phyloP scores from a whole-genome alignment of 495 filamentous ascomycete genomes.

The Ascobolus immersus region DNA sequence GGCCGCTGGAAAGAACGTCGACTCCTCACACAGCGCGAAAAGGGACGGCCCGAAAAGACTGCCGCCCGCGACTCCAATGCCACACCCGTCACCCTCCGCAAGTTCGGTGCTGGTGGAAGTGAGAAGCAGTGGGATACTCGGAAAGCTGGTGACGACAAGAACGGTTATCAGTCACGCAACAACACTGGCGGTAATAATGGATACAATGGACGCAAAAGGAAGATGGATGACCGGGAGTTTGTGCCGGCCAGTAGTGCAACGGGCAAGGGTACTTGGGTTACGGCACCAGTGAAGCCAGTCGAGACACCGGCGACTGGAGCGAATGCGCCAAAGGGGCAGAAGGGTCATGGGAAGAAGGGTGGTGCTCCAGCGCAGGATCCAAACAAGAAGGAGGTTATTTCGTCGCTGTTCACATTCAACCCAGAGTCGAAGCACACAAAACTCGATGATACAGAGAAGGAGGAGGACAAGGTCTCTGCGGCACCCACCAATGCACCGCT shows the following conservation, averaged over 20 bases:
- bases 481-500: slow-evolving; percentile 88
- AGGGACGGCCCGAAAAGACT: slow-evolving; percentile 14
- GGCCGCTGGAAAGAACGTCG: slow-evolving; percentile 80
- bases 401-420: slow-evolving; percentile 77
- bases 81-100: slow-evolving; percentile 5
- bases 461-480: slow-evolving; percentile 28
- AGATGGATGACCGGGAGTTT: too few relatives aligned
- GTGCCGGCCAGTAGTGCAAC: too few relatives aligned
- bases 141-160: background rate
- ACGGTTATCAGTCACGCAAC: slow-evolving; percentile 8
- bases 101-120: slow-evolving; percentile 5
- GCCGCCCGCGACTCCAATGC: slow-evolving; percentile 2
- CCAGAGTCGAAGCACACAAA: slow-evolving; percentile 34
- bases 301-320: too few relatives aligned
- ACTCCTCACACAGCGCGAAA: slow-evolving; percentile 27
- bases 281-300: too few relatives aligned
- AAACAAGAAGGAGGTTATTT: slow-evolving; percentile 37
- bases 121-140: background rate
- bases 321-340: too few relatives aligned
- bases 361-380: slow-evolving; percentile 1
- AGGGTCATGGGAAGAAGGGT: slow-evolving; percentile 4
- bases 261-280: too few relatives aligned
- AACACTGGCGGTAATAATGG: slow-evolving; percentile 5
- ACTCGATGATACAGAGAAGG: slow-evolving; percentile 16
- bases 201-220: slow-evolving; percentile 13